phyloP scores from a whole-genome alignment of 2,329 filamentous ascomycete species.

The Cadophora sp. region DNA sequence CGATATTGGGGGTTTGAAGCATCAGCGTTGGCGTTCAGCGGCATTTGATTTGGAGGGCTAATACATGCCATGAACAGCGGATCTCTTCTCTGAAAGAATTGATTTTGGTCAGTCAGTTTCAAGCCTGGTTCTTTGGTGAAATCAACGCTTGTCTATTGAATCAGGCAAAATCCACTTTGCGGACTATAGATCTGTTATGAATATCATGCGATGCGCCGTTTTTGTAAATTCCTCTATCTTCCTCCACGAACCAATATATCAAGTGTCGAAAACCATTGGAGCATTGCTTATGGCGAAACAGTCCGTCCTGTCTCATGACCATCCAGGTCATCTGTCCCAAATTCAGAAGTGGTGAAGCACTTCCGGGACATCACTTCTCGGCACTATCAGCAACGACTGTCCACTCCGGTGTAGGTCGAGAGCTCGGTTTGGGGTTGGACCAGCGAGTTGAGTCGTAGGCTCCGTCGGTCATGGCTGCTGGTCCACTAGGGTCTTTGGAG shows the following conservation, averaged over 20 bases:
- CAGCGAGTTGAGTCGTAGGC: not conserved
- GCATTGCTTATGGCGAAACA: not conserved
- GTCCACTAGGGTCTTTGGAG: conserved; percentile 2
- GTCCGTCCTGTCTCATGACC: not conserved
- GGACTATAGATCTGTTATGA: not conserved
- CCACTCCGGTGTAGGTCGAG: not conserved
- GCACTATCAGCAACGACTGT: not conserved
- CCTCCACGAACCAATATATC: not conserved
- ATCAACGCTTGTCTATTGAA: conserved; percentile 1
- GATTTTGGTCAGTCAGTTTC: conserved; percentile 13
- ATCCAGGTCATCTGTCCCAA: not conserved
- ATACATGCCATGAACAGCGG: conserved; percentile 22
- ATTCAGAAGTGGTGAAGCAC: not conserved
- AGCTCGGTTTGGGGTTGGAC: not conserved
- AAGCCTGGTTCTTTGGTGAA: not conserved
- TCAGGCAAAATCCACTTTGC: not conserved
- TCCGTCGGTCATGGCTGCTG: not conserved
- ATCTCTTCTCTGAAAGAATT: conserved; percentile 37
- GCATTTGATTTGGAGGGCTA: conserved; percentile 20
- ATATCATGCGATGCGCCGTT: not conserved
- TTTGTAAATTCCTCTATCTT: not conserved
- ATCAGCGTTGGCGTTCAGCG: conserved; percentile 40
- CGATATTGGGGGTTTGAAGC: conserved; percentile 24
- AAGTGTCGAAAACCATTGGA: not conserved
- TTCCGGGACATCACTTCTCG: not conserved